Evolutionary conservation across 805 yeast genomes (phyloP), one percentile per base, ranked within the genome.

Genomic region (Millerago galiae): DNA sequence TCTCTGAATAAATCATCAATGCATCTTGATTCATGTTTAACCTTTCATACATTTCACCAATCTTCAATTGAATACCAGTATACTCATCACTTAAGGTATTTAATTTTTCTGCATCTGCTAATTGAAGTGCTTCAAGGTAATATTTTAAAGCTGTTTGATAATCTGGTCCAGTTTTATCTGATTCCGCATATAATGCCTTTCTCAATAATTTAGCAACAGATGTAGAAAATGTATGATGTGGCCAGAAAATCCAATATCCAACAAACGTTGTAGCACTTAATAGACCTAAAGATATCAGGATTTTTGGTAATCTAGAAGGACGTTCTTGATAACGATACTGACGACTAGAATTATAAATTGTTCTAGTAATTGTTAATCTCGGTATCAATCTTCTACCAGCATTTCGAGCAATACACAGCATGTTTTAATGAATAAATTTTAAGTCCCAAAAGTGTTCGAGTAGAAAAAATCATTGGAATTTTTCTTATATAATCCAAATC

Each of bases 61-160:
- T 67, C 55, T 90, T 87, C 59, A 91, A 68, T 55, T 90, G 95
- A 41, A 91, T 77, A 0, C 97, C 96, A 0, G 97, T 90, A 60
- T 85, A 90, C 55, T 85, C 91, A 55, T 87, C 93, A 43, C 78
- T 70, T 27, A 83, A 52, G 10, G 72, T 73, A 47, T 77, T 74
- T 64, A 87, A 59, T 0, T 70, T 71, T 36, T 77, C 62, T 24
- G 70, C 65, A 30, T 79, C 72, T 32, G 88, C 81, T 47, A 75
- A 72, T 25, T 77, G 70, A 24, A 89, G 63, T 0, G 95, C 95
- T 49, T 82, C 81, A 35, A 86, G 71, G 61, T 90, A 91, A 52
- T 73, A 70, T 44, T 74, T 72, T 45, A 88, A 66, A 0, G 97
- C 95, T 46, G 76, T 66, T 41, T 73, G 68, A 61, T 75, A 83